phyloP scores from a whole-genome alignment of 106 monocot genomes.

The Phalaenopsis aphrodite region DNA sequence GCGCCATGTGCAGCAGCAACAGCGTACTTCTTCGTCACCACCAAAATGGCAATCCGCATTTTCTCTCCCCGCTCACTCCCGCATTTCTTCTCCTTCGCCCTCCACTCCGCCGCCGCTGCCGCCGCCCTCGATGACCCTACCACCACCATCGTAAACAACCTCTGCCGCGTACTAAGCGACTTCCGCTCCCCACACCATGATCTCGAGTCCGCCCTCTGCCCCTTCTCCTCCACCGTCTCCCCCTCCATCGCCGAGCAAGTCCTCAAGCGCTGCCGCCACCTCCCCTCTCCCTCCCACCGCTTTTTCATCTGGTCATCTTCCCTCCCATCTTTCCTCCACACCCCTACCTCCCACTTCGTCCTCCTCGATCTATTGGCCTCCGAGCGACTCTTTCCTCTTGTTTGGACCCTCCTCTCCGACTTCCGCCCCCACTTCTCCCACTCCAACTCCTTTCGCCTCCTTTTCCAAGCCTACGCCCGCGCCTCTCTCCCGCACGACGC shows the following conservation, averaged over 20 bases:
- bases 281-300: constrained; percentile 42
- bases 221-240: constrained; percentile 44
- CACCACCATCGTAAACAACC: constrained; percentile 23
- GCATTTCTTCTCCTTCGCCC: not conserved
- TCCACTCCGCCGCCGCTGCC: not conserved
- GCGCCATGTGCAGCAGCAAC: too few relatives aligned
- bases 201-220: constrained; percentile 41
- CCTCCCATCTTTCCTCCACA: constrained; percentile 29
- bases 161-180: constrained; percentile 78
- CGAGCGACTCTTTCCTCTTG: constrained; percentile 51
- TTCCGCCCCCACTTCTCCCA: not conserved
- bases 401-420: constrained; percentile 62
- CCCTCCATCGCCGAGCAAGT: constrained; percentile 35
- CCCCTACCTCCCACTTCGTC: constrained; percentile 19
- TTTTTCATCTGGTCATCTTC: constrained; percentile 54
- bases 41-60: not conserved
- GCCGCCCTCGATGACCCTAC: not conserved
- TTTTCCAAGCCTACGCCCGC: constrained; percentile 65
- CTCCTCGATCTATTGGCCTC: constrained; percentile 42
- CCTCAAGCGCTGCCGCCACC: constrained; percentile 47
- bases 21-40: too few relatives aligned
- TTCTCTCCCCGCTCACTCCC: not conserved
- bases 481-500: constrained; percentile 54
- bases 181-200: constrained; percentile 57
- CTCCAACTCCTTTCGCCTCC: constrained; percentile 35